phyloP scores from a whole-genome alignment of 2,329 filamentous ascomycete genomes.

The Myriosclerotinia scirpicola region DNA sequence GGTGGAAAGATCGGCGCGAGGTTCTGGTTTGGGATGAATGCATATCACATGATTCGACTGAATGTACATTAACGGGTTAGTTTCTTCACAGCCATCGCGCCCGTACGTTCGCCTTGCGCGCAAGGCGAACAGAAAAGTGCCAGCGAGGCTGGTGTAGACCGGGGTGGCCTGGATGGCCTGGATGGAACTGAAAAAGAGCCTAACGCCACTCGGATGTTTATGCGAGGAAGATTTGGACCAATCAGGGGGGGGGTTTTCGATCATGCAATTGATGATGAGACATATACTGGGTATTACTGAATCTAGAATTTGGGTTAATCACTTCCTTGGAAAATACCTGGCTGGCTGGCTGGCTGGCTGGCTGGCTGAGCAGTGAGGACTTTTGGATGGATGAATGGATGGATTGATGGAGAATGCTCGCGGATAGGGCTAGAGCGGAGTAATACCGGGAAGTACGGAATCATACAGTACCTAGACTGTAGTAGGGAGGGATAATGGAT shows the following conservation, averaged over 20 bases:
- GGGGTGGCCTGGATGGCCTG: neutral
- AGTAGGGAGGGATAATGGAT: too few relatives aligned
- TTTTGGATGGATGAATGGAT: neutral
- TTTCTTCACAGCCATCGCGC: neutral
- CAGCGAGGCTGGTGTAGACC: neutral
- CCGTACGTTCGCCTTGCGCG: slow-evolving; percentile 1
- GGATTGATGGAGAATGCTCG: neutral
- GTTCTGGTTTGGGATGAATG: neutral
- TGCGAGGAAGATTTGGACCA: neutral
- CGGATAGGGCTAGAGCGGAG: slow-evolving; percentile 2
- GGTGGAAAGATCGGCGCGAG: neutral
- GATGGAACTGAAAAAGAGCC: neutral
- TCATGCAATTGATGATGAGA: neutral
- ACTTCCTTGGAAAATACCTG: slow-evolving; percentile 16
- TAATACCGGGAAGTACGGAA: too few relatives aligned
- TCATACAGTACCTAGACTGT: too few relatives aligned
- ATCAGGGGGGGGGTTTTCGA: neutral
- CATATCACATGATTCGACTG: neutral
- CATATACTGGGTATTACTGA: too few relatives aligned
- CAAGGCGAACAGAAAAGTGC: slow-evolving; percentile 11
- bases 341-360: neutral
- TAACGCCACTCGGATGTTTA: slow-evolving; percentile 6
- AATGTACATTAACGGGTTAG: neutral
- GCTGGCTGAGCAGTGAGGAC: too few relatives aligned
- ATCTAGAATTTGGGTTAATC: neutral